Percentiles rank a stretch among this genome's conserved stretches.
Evolutionary conservation across 345 rosid genomes (phyloP).

Genomic region (Linum trigynum): DNA sequence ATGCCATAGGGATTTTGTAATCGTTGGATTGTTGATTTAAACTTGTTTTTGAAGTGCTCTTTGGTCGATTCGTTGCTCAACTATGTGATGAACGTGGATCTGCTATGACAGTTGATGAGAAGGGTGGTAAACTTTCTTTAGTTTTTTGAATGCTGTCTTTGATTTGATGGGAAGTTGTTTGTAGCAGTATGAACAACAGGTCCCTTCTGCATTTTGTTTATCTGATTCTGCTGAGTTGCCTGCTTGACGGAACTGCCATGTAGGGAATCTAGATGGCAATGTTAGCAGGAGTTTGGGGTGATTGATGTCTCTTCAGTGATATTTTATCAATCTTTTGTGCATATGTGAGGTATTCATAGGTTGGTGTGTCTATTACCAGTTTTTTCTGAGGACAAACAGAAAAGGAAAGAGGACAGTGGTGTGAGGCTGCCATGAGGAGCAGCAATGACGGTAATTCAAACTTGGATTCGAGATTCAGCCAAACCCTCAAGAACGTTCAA

Average conservation of each 20-base stretch:
- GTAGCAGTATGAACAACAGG: background rate
- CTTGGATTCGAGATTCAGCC: slow-evolving; percentile 79
- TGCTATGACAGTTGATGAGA: background rate
- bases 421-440: slow-evolving; percentile 23
- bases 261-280: background rate
- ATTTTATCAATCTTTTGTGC: background rate
- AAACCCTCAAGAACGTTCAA: slow-evolving; percentile 80
- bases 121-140: background rate
- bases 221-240: background rate
- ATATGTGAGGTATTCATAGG: background rate
- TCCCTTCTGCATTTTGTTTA: background rate
- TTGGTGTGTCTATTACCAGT: background rate
- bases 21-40: background rate
- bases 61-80: background rate
- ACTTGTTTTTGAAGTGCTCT: background rate
- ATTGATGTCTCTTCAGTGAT: background rate
- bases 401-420: no score
- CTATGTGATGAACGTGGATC: background rate
- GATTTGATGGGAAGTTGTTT: background rate
- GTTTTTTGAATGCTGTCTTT: background rate
- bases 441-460: slow-evolving; percentile 24
- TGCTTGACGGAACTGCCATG: background rate
- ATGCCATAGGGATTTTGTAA: background rate
- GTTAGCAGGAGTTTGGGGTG: background rate
- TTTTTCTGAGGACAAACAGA: background rate